Conservation (phyloP, 2,329 filamentous ascomycete genomes). For the Ambrosiella beaveri region DNA sequence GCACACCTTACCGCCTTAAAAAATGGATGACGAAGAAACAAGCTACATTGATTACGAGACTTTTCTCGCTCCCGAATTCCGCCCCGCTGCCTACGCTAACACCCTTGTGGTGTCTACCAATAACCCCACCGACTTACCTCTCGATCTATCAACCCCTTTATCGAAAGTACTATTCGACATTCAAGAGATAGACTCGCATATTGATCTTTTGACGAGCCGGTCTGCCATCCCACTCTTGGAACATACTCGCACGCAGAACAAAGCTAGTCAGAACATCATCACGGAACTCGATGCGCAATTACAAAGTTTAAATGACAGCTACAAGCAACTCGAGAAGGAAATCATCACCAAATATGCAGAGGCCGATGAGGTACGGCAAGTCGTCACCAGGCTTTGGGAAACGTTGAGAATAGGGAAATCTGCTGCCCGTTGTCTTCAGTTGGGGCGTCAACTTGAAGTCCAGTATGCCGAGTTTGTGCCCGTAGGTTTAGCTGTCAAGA, state of each 20-base stretch:
- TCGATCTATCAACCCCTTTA: conserved; percentile 86
- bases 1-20: not conserved
- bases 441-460: conserved; percentile 76
- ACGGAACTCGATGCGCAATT: conserved; percentile 66
- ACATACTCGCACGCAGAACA: conserved; percentile 58
- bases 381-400: conserved; percentile 63
- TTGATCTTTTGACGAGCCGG: conserved; percentile 73
- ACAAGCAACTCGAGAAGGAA: conserved; percentile 69
- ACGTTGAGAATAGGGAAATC: conserved; percentile 61
- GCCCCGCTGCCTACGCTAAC: conserved; percentile 69
- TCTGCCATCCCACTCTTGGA: conserved; percentile 65
- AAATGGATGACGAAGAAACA: conserved; percentile 33
- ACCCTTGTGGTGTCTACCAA: conserved; percentile 77
- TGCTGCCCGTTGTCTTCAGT: conserved; percentile 59
- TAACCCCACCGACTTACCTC: conserved; percentile 71
- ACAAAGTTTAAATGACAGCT: conserved; percentile 63
- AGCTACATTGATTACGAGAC: conserved; percentile 95
- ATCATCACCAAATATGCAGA: conserved; percentile 72
- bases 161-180: conserved; percentile 90
- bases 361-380: conserved; percentile 64
- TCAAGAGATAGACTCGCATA: conserved; percentile 91
- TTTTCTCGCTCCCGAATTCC: conserved; percentile 72
- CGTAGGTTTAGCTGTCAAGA: conserved; percentile 24
- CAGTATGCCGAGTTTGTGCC: conserved; percentile 54
- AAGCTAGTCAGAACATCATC: conserved; percentile 55